Conservation (phyloP, 1,284 basidiomycete genomes). For the Apiotrichum veenhuisii region DNA sequence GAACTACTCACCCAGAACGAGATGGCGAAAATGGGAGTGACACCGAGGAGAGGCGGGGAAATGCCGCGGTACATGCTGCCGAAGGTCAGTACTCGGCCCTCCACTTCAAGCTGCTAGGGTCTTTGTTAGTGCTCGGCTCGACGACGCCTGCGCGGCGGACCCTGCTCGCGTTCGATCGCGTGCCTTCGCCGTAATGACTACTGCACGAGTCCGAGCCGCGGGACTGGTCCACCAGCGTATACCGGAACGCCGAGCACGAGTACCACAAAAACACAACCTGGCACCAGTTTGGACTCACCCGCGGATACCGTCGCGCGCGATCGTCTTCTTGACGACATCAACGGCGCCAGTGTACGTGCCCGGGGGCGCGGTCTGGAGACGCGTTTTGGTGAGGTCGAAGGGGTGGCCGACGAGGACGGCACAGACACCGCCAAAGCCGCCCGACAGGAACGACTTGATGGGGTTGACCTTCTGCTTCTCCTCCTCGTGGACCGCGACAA, state of each 20-base stretch:
- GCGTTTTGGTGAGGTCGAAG: slow-evolving; percentile 95
- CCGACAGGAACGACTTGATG: slow-evolving; percentile 79
- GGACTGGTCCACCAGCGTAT: too few relatives aligned
- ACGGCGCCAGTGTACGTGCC: slow-evolving; percentile 89
- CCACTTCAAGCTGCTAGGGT: too few relatives aligned
- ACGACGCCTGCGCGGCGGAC: too few relatives aligned
- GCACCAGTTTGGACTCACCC: slow-evolving; percentile 63
- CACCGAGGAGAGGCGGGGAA: slow-evolving; percentile 90
- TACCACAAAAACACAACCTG: background rate
- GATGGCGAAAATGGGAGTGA: slow-evolving; percentile 97
- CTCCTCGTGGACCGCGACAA: slow-evolving; percentile 25
- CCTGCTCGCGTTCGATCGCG: too few relatives aligned
- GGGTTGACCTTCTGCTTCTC: slow-evolving; percentile 40
- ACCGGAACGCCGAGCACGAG: too few relatives aligned
- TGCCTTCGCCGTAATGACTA: too few relatives aligned
- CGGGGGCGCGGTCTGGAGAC: slow-evolving; percentile 85
- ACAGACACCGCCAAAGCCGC: slow-evolving; percentile 76
- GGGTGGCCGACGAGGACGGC: slow-evolving; percentile 71
- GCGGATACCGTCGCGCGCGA: slow-evolving; percentile 80
- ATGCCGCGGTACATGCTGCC: slow-evolving; percentile 89
- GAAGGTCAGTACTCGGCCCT: background rate
- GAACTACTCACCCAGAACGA: slow-evolving; percentile 82
- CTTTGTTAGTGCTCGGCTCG: too few relatives aligned
- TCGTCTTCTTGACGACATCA: slow-evolving; percentile 86
- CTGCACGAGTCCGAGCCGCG: too few relatives aligned